phyloP scores from a whole-genome alignment of 306 rosid species.

The Parietaria judaica region DNA sequence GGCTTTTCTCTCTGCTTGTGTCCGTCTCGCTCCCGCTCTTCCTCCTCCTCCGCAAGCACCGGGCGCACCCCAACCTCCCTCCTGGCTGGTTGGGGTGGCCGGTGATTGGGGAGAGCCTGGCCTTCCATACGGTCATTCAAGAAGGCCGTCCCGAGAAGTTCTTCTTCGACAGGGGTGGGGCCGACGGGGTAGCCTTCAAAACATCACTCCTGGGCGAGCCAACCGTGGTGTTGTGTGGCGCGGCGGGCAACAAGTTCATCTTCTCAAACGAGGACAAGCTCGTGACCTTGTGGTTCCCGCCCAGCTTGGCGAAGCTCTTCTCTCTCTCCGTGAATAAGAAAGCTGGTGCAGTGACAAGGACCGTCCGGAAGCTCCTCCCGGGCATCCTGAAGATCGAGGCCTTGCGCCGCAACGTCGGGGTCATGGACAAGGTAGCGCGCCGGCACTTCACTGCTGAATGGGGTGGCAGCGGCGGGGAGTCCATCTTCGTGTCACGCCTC shows the following conservation, averaged over 20 bases:
- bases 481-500: slow-evolving; percentile 34
- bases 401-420: slow-evolving; percentile 53
- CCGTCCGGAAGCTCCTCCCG: slow-evolving; percentile 71
- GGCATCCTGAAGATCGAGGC: slow-evolving; percentile 68
- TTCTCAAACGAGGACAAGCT: slow-evolving; percentile 10
- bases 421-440: slow-evolving; percentile 63
- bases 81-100: slow-evolving; percentile 72
- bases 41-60: slow-evolving; percentile 49
- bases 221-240: slow-evolving; percentile 51
- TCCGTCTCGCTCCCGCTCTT: slow-evolving; percentile 17
- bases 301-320: no score
- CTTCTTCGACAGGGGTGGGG: slow-evolving; percentile 50
- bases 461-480: slow-evolving; percentile 41
- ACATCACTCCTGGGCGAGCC: slow-evolving; percentile 56
- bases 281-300: no score
- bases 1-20: no score
- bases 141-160: slow-evolving; percentile 78
- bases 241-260: slow-evolving; percentile 67
- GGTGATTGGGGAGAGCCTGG: slow-evolving; percentile 60
- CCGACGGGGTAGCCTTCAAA: slow-evolving; percentile 37
- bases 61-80: slow-evolving; percentile 34
- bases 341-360: slow-evolving; percentile 17
- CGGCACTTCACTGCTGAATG: slow-evolving; percentile 47
- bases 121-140: slow-evolving; percentile 61
- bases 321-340: no score